Base-by-base conservation (phyloP, 1,284 basidiomycete genomes). In the Ustilago bromivora region DNA sequence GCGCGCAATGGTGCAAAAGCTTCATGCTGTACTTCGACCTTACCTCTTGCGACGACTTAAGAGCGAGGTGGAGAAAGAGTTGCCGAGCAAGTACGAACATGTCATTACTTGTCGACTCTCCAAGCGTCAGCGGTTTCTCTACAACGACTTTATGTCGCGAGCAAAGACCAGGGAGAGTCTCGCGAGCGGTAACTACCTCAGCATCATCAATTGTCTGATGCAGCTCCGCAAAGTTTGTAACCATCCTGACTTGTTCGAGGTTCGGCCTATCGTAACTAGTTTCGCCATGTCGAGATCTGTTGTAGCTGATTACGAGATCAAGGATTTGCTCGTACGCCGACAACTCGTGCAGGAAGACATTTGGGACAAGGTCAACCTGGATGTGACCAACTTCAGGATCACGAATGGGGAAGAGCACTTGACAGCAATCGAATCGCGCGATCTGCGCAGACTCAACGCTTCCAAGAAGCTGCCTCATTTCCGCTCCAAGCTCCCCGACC, bases 121-220 rank as follows among this genome's bases (percentile, higher is more conserved):
- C 38, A 98, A 97, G 85, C 91, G 96, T 1, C 96, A 99, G 82
- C 92, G 96, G 7, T 96, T 94, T 86, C 90, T 99, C 9, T 99
- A 99, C 87, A 96, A 99, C 88, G 96, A 98, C 86, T 98, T 98
- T 88, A 98, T 99, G 95, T 90, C 92, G 6, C 91, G 96, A 34
- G 91, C 94, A 0, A 92, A 94, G 71, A 98, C 96, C 2, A 90
- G 91, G 47, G 92, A 94, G 80, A 94, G 94, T 15, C 89, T 98
- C 56, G 89, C 92, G 17, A 94, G 93, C 5, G 96, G 96, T 3
- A 95, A 95, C 64, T 90, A 89, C 79, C 87, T 90, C 64, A 89
- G 89, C 59, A 95, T 98, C 70, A 95, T 96, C 87, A 98, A 98
- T 86, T 94, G 96, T 70, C 89, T 98, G 68, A 98, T 98, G 96